Conservation (phyloP, 2,329 filamentous ascomycete genomes). For the Claviceps citrina region DNA sequence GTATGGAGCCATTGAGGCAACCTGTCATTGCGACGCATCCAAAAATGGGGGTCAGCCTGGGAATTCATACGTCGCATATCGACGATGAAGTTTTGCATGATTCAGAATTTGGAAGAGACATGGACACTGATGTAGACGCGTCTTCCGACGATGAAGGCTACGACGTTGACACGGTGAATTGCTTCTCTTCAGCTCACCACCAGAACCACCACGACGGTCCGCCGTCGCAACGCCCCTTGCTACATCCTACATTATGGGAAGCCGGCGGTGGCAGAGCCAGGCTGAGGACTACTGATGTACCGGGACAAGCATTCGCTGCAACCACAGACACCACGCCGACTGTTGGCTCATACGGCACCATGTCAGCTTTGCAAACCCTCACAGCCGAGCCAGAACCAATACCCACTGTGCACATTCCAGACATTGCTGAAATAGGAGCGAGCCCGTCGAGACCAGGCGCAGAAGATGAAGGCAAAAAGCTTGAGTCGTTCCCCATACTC, state of each 20-base stretch:
- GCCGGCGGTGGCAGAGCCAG: background rate
- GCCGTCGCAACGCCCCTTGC: constrained; percentile 11
- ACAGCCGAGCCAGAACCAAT: constrained; percentile 1
- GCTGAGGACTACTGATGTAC: background rate
- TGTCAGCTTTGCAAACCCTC: constrained; percentile 14
- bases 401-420: constrained; percentile 6
- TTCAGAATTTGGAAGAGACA: constrained; percentile 16
- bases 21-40: constrained; percentile 36
- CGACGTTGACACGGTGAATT: constrained; percentile 9
- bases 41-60: constrained; percentile 49
- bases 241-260: constrained; percentile 3
- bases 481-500: constrained; percentile 13
- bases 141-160: constrained; percentile 18
- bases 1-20: constrained; percentile 47
- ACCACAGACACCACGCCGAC: background rate
- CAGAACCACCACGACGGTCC: constrained; percentile 6
- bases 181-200: constrained; percentile 16
- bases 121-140: constrained; percentile 18
- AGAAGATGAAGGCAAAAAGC: background rate
- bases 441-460: constrained; percentile 1
- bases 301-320: constrained; percentile 5
- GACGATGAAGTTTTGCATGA: constrained; percentile 43
- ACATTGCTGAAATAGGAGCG: constrained; percentile 2
- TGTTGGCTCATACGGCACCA: constrained; percentile 18
- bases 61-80: constrained; percentile 62